Evolutionary conservation across 176 grass and related monocot genomes (phyloP), one percentile per base, ranked within the genome.

Genomic region (Stipa capillata): DNA sequence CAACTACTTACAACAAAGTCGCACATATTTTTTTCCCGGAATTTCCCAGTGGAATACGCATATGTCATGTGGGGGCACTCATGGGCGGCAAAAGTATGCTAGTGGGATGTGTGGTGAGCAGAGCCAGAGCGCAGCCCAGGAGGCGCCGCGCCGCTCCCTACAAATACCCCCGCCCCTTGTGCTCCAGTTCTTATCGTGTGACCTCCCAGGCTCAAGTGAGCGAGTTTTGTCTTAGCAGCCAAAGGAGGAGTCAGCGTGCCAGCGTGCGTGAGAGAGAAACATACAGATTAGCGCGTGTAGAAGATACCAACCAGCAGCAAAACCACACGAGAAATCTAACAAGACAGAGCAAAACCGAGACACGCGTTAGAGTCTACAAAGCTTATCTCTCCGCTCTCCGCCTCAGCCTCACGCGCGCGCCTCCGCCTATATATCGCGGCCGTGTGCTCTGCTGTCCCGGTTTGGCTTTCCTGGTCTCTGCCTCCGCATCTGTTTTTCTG

Each of bases 11-110:
- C n/a, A n/a, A n/a, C n/a, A n/a, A n/a, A n/a, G 39, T 44, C 12
- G 15, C 12, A 6, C 39, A 41, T 3, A 34, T n/a, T n/a, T n/a
- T 47, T 69, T 69, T 31, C 41, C 24, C 23, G 67, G 45, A 36
- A 50, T 69, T 79, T 41, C 52, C 25, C 9, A 62, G 50, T 29
- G 62, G 77, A 63, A 60, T 80, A 17, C 35, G 62, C 70, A 81
- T 85, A 89, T 85, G 78, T 82, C 82, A n/a, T n/a, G 23, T 83
- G 50, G 87, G 87, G 83, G 1, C 87, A 82, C 80, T 24, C 42
- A n/a, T 9, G 5, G 43, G 29, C n/a, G 54, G 45, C 63, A 49
- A 89, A 89, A 69, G 82, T 85, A 75, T n/a, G n/a, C n/a, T n/a
- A n/a, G n/a, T n/a, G n/a, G n/a, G n/a, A n/a, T n/a, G n/a, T n/a